Evolutionary conservation across 371 early-diverging fungal genomes (phyloP), one percentile per base, ranked within the genome.

Genomic region (Mortierella sp.): DNA sequence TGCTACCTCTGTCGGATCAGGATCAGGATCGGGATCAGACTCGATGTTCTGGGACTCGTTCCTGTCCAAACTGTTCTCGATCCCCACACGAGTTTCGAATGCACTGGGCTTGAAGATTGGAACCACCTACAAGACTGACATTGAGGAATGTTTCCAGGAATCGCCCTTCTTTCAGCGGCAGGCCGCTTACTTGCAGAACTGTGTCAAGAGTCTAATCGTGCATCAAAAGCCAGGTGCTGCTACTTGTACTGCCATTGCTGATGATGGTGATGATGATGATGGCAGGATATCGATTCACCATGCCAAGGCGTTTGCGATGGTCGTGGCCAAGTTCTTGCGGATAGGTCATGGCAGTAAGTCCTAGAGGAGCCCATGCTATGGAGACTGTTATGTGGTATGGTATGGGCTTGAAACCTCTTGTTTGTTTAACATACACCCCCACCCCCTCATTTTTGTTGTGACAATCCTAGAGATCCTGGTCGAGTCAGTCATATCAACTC

Each of bases 61-160:
- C 16, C 28, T 74, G 14, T 55, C 76, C 1, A 63, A 52, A 24
- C 39, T 74, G 16, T 68, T 59, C 27, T 74, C 76, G 6, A 49
- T 74, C 6, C 76, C 76, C 9, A 68, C 68, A 2, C 47, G 64
- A 21, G 28, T 64, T 16, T 58, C 68, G 12, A 74, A 74, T 51
- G 68, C 52, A 0, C 45, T 63, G 34, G 34, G n/a, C n/a, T n/a
- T n/a, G n/a, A n/a, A n/a, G n/a, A n/a, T n/a, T 21, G 74, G 76
- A 4, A 50, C 48, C n/a, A 29, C 58, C 24, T 48, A 51, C 22
- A 55, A 40, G 25, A n/a, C 25, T 13, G 49, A 57, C 5, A 10
- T 62, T 19, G 63, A 60, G 17, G 49, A 53, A 14, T 62, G 62
- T 25, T 68, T 74, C 37, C 76, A 57, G 27, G 76, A 74, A 25